A percentile compares a stretch with the other conserved stretches of the same genome.
Evolutionary conservation across 306 rosid genomes (phyloP).

Genomic region (Cicer bijugum): DNA sequence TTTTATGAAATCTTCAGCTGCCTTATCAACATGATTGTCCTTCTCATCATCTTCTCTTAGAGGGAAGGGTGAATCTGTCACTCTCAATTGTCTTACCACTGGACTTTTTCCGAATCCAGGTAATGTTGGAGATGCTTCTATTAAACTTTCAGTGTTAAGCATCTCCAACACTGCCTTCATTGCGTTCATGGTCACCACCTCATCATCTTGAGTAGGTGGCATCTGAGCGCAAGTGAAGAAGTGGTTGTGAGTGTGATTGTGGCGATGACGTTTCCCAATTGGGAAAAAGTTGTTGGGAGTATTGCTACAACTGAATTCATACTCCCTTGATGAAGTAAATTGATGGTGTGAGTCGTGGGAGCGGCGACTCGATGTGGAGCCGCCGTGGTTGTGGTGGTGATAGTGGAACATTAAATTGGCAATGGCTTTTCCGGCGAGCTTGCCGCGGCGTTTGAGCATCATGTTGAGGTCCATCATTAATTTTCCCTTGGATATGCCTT

Average conservation of each 20-base stretch:
- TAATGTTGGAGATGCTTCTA: conserved; percentile 59
- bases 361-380: conserved; percentile 36
- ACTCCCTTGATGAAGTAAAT: conserved; percentile 50
- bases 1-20: conserved; percentile 80
- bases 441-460: conserved; percentile 82
- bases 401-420: conserved; percentile 67
- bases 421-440: conserved; percentile 82
- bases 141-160: conserved; percentile 38
- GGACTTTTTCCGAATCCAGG: conserved; percentile 64
- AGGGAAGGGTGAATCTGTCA: conserved; percentile 94
- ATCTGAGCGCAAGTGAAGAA: conserved; percentile 64
- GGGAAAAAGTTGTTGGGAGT: conserved; percentile 61
- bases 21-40: conserved; percentile 67
- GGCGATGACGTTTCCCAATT: conserved; percentile 55
- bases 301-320: conserved; percentile 94
- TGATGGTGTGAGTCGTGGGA: neutral
- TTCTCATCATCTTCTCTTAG: conserved; percentile 52
- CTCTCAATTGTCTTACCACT: conserved; percentile 71
- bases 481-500: conserved; percentile 71
- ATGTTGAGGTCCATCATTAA: conserved; percentile 67
- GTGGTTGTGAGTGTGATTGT: conserved; percentile 32
- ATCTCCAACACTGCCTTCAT: conserved; percentile 58
- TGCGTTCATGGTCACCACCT: conserved; percentile 48
- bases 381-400: conserved; percentile 43
- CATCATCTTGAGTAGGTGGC: conserved; percentile 62